phyloP scores from a whole-genome alignment of 805 yeast genomes.

The Kuraishia capsulata region DNA sequence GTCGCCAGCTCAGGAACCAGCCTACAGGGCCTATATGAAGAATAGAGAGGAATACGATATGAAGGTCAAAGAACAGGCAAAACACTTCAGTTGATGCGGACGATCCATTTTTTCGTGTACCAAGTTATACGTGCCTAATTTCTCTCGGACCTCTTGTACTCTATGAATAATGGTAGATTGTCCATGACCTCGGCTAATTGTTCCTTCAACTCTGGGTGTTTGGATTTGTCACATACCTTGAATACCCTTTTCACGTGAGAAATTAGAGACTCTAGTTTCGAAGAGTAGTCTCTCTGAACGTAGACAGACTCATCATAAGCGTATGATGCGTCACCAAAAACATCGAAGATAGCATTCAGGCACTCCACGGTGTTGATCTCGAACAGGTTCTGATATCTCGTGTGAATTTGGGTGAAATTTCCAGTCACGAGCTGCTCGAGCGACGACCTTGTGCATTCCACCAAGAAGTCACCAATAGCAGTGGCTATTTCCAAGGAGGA shows the following conservation, averaged over 20 bases:
- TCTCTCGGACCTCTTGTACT: slow-evolving; percentile 55
- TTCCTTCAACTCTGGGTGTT: slow-evolving; percentile 43
- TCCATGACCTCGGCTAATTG: slow-evolving; percentile 57
- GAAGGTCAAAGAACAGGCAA: slow-evolving; percentile 75
- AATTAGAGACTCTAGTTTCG: slow-evolving; percentile 29
- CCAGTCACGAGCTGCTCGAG: background rate
- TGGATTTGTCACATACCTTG: slow-evolving; percentile 61
- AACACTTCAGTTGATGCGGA: slow-evolving; percentile 36
- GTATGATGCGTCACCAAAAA: slow-evolving; percentile 66
- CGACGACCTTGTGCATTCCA: slow-evolving; percentile 8
- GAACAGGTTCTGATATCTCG: slow-evolving; percentile 5
- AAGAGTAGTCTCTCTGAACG: slow-evolving; percentile 40
- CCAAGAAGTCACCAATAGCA: slow-evolving; percentile 14
- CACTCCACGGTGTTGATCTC: slow-evolving; percentile 38
- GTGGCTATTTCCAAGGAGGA: background rate
- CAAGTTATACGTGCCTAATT: no score
- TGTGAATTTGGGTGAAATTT: slow-evolving; percentile 9
- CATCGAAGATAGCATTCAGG: slow-evolving; percentile 61
- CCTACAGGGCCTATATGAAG: slow-evolving; percentile 77
- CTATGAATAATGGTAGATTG: slow-evolving; percentile 68
- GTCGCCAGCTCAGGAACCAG: slow-evolving; percentile 97
- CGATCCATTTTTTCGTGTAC: background rate
- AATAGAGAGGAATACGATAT: slow-evolving; percentile 63
- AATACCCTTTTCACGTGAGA: slow-evolving; percentile 42
- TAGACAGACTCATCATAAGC: slow-evolving; percentile 64